These are phyloP conservation scores for Puccinia triticina DNA, from an alignment of 1,284 basidiomycete genomes.

Conservation along the genomic window DNA sequence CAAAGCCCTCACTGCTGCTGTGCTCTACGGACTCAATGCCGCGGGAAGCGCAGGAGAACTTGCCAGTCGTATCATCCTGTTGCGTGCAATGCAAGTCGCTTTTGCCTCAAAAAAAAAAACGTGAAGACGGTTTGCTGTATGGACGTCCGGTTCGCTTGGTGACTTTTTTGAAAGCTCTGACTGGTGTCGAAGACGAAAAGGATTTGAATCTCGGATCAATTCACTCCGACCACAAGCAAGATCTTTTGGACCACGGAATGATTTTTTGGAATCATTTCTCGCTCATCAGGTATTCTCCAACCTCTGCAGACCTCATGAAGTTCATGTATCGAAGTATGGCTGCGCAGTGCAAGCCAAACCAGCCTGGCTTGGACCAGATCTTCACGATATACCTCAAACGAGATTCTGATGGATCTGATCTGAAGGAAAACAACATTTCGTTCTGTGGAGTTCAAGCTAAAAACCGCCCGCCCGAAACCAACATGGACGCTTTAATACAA, in stretches of 20 bases:
- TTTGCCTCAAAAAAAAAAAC: not conserved
- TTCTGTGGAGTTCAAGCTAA: not conserved
- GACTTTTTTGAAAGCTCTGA: conserved; percentile 2
- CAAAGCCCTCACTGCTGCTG: not conserved
- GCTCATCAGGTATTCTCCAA: conserved; percentile 4
- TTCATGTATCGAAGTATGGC: conserved; percentile 7
- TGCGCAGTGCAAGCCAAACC: not conserved
- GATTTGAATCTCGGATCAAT: no score
- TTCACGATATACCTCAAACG: conserved; percentile 11
- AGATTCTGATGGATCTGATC: not conserved
- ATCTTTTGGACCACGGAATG: conserved; percentile 6
- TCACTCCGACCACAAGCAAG: not conserved
- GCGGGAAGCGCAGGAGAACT: not conserved
- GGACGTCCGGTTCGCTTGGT: not conserved
- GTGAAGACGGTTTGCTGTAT: not conserved
- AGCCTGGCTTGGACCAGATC: not conserved
- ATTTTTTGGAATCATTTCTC: conserved; percentile 11
- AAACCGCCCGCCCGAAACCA: no score
- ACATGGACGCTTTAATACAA: no score
- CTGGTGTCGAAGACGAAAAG: not conserved
- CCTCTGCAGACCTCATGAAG: not conserved
- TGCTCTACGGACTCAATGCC: not conserved
- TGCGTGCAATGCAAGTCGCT: not conserved
- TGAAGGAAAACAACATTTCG: not conserved
- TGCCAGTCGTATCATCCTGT: not conserved